Evolutionary conservation across 345 rosid species (phyloP), one percentile per base, ranked within the genome.

Genomic region (Leavenworthia alabamica): DNA sequence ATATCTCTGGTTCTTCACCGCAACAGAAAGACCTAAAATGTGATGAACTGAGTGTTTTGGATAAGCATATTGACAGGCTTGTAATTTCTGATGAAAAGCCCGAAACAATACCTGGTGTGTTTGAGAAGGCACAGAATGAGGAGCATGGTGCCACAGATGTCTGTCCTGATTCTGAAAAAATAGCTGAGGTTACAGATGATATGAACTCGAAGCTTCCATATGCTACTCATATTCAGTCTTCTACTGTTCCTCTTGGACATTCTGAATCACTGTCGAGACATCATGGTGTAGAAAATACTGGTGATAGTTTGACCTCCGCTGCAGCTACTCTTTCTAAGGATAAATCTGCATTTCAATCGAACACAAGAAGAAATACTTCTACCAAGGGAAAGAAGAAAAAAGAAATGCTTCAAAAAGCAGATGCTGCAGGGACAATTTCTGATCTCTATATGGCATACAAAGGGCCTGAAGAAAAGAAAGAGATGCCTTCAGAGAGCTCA

Each of bases 381-480:
- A 0, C 64, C 48, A 83, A 1, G 50, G 68, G 63, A n/a, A 93
- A 74, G 81, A 87, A 81, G 71, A 89, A 79, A 37, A 89, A 60
- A 69, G 97, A 84, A 73, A 26, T 78, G 41, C 90, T 86, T 67
- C 94, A 66, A 78, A 93, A 84, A 64, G 97, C 97, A 37, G 99
- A 90, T 80, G 96, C 96, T 70, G 92, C 87, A 8, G 99, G 97
- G 56, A 64, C 88, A 52, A 83, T 80, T 29, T 70, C 88, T 48
- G 97, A 94, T 76, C 83, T 89, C 52, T 94, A 86, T 73, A 63
- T 66, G 81, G 99, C 99, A 11, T 94, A 87, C 68, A 94, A 90
- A 76, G 86, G 86, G 54, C 95, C 92, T 9, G 96, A 83, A 64
- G 97, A 90, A 47, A 90, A 80, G 78, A 83, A 81, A 68, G 97